Evolutionary conservation across 805 yeast genomes (phyloP).

Genomic region (Saccharomycopsis sp.): DNA sequence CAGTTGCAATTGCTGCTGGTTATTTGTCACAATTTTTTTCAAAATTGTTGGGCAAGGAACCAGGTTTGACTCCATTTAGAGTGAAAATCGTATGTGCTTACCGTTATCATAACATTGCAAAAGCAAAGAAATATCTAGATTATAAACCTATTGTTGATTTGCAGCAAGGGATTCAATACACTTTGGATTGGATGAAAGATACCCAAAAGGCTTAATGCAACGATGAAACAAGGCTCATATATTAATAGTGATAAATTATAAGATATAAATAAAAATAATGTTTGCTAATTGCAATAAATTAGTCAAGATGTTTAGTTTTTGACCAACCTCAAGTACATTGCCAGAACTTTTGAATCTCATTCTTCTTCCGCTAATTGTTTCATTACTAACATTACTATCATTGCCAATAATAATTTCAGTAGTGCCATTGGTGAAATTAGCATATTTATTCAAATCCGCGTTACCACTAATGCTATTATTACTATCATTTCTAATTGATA

Average conservation of each 20-base stretch:
- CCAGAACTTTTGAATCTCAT: no score
- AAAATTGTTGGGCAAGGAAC: slow-evolving; percentile 67
- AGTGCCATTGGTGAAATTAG: background rate
- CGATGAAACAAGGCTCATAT: background rate
- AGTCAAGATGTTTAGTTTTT: no score
- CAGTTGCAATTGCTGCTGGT: slow-evolving; percentile 77
- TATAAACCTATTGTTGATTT: slow-evolving; percentile 74
- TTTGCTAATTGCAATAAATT: no score
- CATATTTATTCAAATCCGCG: background rate
- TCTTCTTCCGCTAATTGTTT: no score
- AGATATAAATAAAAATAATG: no score
- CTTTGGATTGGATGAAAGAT: slow-evolving; percentile 88
- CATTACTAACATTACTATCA: no score
- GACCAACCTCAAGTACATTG: no score
- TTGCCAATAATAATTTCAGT: background rate
- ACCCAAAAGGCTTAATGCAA: slow-evolving; percentile 16
- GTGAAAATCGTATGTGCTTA: slow-evolving; percentile 88
- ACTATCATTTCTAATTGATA: background rate
- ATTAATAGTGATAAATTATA: background rate
- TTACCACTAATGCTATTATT: background rate
- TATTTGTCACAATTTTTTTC: slow-evolving; percentile 72
- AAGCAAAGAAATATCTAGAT: slow-evolving; percentile 73
- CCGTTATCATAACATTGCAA: slow-evolving; percentile 86
- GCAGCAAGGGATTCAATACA: slow-evolving; percentile 71
- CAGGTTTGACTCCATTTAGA: slow-evolving; percentile 94